phyloP scores from a whole-genome alignment of 305 asterid species.

The Striga hermonthica region DNA sequence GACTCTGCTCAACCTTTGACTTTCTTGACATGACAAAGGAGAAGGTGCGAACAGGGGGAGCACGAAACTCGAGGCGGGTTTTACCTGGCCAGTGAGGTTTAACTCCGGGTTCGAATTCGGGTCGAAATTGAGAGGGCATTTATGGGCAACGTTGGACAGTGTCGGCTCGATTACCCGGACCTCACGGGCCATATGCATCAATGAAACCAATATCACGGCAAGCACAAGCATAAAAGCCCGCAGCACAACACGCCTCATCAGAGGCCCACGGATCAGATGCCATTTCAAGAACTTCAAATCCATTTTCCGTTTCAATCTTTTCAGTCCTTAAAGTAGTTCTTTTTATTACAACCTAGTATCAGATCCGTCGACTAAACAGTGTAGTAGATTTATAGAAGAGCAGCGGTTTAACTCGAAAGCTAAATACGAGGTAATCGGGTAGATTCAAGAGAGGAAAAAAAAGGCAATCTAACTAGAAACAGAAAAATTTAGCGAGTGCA shows the following conservation, averaged over 20 bases:
- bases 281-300: constrained; percentile 50
- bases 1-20: constrained; percentile 41
- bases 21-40: constrained; percentile 24
- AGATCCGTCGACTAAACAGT: constrained; percentile 29
- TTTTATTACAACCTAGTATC: constrained; percentile 21
- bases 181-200: constrained; percentile 52
- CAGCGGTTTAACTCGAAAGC: constrained; percentile 33
- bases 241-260: constrained; percentile 51
- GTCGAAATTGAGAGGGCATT: constrained; percentile 51
- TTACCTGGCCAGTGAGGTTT: constrained; percentile 38
- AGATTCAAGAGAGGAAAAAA: constrained; percentile 29
- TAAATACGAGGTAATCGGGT: constrained; percentile 18
- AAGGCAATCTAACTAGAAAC: constrained; percentile 26
- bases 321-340: neutral
- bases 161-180: constrained; percentile 40
- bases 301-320: constrained; percentile 33
- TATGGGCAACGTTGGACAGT: constrained; percentile 31
- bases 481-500: constrained; percentile 69
- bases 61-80: constrained; percentile 33
- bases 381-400: constrained; percentile 35
- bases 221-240: constrained; percentile 58
- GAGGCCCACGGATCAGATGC: constrained; percentile 48
- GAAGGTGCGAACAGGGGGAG: constrained; percentile 35
- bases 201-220: constrained; percentile 49
- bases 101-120: constrained; percentile 24